Conservation (phyloP, 1,139 yeast genomes). For the Nakaseomyces kungkrabaensis region DNA sequence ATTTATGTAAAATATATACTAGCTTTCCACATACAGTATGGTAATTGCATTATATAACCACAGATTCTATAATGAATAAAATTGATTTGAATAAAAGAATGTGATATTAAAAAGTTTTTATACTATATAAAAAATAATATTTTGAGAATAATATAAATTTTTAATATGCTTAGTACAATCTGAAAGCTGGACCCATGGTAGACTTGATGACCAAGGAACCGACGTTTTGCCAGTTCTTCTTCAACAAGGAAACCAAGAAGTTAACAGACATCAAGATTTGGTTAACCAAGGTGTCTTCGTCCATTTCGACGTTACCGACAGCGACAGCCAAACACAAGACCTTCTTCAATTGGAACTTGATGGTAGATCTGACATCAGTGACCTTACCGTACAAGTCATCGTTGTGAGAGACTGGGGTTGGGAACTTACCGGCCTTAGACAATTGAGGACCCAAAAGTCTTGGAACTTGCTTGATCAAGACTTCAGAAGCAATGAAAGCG, state of each 20-base stretch:
- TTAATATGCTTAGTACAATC: slow-evolving; percentile 69
- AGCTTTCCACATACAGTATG: too few relatives aligned
- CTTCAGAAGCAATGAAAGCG: slow-evolving; percentile 99
- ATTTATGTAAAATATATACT: too few relatives aligned
- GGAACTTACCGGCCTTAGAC: slow-evolving; percentile 99
- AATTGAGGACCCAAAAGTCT: slow-evolving; percentile 99
- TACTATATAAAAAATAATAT: background rate
- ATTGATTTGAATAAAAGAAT: too few relatives aligned
- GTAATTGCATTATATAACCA: background rate
- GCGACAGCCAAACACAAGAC: slow-evolving; percentile 89
- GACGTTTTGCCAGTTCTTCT: slow-evolving; percentile 99
- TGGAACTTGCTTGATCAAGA: slow-evolving; percentile 99
- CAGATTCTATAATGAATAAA: too few relatives aligned
- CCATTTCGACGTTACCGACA: slow-evolving; percentile 99
- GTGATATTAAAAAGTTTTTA: background rate
- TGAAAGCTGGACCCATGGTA: slow-evolving; percentile 99
- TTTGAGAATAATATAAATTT: too few relatives aligned
- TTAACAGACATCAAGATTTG: slow-evolving; percentile 98
- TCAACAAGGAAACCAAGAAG: slow-evolving; percentile 98
- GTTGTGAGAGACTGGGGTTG: slow-evolving; percentile 99
- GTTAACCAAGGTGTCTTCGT: slow-evolving; percentile 90
- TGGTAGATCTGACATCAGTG: slow-evolving; percentile 96
- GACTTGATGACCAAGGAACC: slow-evolving; percentile 99
- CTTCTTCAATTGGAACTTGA: slow-evolving; percentile 99
- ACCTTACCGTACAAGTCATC: slow-evolving; percentile 96